These are phyloP conservation scores for Ophiostoma pallidulum DNA, from an alignment of 2,329 filamentous ascomycete genomes.

Conservation along the genomic window DNA sequence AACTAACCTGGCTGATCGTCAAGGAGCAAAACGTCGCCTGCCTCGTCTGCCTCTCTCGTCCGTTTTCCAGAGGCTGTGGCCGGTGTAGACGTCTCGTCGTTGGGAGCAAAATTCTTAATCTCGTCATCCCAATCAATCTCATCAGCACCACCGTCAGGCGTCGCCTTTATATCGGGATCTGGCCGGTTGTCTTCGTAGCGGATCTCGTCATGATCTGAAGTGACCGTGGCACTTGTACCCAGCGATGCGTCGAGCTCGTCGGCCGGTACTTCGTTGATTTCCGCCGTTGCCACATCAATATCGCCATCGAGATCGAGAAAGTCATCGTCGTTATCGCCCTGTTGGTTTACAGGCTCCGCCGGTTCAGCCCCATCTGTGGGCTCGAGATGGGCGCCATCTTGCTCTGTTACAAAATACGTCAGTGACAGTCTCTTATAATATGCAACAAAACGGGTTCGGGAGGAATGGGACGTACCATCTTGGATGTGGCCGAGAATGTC, in stretches of 20 bases:
- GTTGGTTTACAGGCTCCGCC: not conserved
- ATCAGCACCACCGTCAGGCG: conserved; percentile 11
- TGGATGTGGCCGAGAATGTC: not conserved
- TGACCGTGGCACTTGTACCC: conserved; percentile 22
- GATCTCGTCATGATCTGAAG: conserved; percentile 29
- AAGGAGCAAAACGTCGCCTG: conserved; percentile 7
- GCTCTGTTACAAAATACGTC: not conserved
- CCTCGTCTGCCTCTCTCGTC: conserved; percentile 21
- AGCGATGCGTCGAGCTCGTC: conserved; percentile 4
- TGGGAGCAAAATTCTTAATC: conserved; percentile 23
- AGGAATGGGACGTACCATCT: conserved; percentile 2
- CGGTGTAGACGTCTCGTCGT: conserved; percentile 17
- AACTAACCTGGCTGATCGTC: conserved; percentile 27
- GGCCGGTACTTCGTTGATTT: not conserved
- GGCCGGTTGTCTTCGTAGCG: conserved; percentile 22
- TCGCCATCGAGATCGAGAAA: conserved; percentile 14
- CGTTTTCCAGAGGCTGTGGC: conserved; percentile 24
- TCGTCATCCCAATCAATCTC: conserved; percentile 31
- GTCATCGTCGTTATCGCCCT: conserved; percentile 11
- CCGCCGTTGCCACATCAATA: not conserved
- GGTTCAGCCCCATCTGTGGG: conserved; percentile 7
- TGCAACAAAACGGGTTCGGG: no score
- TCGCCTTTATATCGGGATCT: not conserved
- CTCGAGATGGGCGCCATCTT: conserved; percentile 6
- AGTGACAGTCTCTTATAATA: no score